Evolutionary conservation across 768 basidiomycete species (phyloP).

Genomic region (Hygrophoropsis aurantiaca): DNA sequence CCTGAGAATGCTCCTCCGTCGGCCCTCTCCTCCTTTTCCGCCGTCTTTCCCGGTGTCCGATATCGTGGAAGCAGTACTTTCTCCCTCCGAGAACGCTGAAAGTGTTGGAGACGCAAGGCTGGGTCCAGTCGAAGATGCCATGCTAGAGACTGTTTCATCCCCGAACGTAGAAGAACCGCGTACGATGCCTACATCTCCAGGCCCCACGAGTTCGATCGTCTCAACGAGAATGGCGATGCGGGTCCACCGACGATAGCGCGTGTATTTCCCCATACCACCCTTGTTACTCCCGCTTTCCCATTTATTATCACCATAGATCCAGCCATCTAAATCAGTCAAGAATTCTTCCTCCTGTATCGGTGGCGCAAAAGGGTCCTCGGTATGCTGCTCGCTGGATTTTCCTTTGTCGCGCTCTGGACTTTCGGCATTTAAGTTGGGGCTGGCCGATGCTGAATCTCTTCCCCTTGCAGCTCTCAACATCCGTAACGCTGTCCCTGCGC

Average conservation of each 20-base stretch:
- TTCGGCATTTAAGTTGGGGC: constrained; percentile 13
- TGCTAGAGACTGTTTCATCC: constrained; percentile 19
- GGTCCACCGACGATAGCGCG: constrained; percentile 83
- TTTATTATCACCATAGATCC: constrained; percentile 95
- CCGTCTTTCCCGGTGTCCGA: constrained; percentile 14
- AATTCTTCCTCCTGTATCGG: constrained; percentile 47
- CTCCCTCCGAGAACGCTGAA: constrained; percentile 29
- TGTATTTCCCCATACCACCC: constrained; percentile 92
- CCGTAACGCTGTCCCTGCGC: constrained; percentile 35
- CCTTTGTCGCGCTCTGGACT: constrained; percentile 23
- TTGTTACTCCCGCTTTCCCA: constrained; percentile 79
- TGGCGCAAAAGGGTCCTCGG: constrained; percentile 27
- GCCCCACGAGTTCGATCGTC: constrained; percentile 55
- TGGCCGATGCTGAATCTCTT: constrained; percentile 29
- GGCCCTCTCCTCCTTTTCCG: constrained; percentile 1
- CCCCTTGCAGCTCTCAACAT: constrained; percentile 57
- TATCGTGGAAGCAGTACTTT: constrained; percentile 24
- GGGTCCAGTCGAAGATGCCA: constrained; percentile 10
- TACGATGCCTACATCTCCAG: constrained; percentile 29
- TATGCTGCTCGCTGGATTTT: constrained; percentile 19
- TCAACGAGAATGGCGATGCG: constrained; percentile 79
- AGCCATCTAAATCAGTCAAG: constrained; percentile 82
- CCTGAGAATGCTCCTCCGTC: constrained; percentile 19
- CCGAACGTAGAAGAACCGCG: constrained; percentile 16
- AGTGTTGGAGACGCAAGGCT: constrained; percentile 23